Base-by-base conservation (phyloP, 2,329 filamentous ascomycete genomes). In the Neopestalotiopsis sp. region DNA sequence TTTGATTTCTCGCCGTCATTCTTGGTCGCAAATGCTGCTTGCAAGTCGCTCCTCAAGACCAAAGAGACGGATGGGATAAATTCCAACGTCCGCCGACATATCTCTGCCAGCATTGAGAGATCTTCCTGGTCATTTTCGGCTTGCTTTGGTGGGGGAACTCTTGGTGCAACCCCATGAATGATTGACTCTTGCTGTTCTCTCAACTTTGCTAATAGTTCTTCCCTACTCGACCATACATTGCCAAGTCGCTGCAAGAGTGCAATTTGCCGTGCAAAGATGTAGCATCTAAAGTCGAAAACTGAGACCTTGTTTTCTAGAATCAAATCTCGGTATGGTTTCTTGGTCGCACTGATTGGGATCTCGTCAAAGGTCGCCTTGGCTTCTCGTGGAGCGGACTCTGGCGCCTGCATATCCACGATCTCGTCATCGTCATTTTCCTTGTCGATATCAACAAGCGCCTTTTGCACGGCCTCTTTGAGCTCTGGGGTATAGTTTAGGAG, bases 291-390 rank as follows among this genome's bases (percentile, higher is more conserved):
- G 79, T 99, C 96, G 77, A 98, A 98, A 2, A 97, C 86, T 0
- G 96, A 99, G 45, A 99, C 97, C 72, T 97, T 93, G 82, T 97
- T 99, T 14, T 93, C 92, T 52, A 99, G 84, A 63, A 99, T 99
- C 75, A 97, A 89, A 68, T 97, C 94, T 65, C 95, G 90, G 77
- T 98, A 99, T 1, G 93, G 88, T 78, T 97, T 97, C 71, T 89
- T 90, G 1, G 87, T 85, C 10, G 89, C 83, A 71, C 86, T 88
- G 72, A 92, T 87, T 32, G 89, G 85, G 62, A 91, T 90, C 61
- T 90, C 87, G 70, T 87, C 84, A 67, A 84, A 81, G 1, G 79
- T 77, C 57, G 86, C 82, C 40, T 76, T 79, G 7, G 75, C 34
- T n/a, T 75, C 73, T 4, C 63, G 30, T 38, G 64, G 64, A 10